Evolutionary conservation across 1,139 yeast species (phyloP).

Genomic region (Geotrichum candidum): DNA sequence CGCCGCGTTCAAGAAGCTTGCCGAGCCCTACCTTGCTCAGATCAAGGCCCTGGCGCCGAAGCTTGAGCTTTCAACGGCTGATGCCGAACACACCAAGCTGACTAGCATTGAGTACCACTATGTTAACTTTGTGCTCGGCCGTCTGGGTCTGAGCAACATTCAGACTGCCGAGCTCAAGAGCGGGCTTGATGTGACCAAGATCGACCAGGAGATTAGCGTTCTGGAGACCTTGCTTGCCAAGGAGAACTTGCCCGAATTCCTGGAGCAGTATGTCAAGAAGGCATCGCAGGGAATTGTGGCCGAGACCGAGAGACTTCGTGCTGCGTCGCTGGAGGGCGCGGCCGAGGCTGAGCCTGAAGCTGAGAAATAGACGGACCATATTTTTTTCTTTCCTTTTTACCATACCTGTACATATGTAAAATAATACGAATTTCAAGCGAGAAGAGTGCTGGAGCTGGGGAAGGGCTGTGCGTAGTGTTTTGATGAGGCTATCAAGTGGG

Average conservation of each 20-base stretch:
- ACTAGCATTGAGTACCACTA: constrained; percentile 11
- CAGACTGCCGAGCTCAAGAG: constrained; percentile 1
- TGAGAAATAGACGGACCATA: not conserved
- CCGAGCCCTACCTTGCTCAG: constrained; percentile 1
- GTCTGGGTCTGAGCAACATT: constrained; percentile 11
- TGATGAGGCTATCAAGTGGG: too few species aligned
- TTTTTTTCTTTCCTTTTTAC: not conserved
- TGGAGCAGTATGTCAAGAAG: constrained; percentile 16
- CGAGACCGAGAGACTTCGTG: constrained; percentile 10
- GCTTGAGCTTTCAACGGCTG: constrained; percentile 2
- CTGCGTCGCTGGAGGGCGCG: not conserved
- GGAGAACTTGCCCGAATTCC: constrained; percentile 5
- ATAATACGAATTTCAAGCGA: not conserved
- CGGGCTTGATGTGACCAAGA: constrained; percentile 9
- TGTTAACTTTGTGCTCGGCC: constrained; percentile 15
- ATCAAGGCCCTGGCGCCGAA: not conserved
- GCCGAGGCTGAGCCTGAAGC: constrained; percentile 1
- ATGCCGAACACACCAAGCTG: constrained; percentile 1
- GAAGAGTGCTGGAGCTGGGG: not conserved
- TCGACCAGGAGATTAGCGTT: constrained; percentile 3
- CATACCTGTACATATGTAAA: constrained; percentile 3
- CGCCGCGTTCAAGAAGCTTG: not conserved
- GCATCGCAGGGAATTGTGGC: constrained; percentile 15
- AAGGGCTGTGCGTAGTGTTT: not conserved
- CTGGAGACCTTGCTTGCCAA: constrained; percentile 5